Evolutionary conservation across 1,284 basidiomycete genomes (phyloP), one percentile per base, ranked within the genome.

Genomic region (Ceraceosorus guamensis): DNA sequence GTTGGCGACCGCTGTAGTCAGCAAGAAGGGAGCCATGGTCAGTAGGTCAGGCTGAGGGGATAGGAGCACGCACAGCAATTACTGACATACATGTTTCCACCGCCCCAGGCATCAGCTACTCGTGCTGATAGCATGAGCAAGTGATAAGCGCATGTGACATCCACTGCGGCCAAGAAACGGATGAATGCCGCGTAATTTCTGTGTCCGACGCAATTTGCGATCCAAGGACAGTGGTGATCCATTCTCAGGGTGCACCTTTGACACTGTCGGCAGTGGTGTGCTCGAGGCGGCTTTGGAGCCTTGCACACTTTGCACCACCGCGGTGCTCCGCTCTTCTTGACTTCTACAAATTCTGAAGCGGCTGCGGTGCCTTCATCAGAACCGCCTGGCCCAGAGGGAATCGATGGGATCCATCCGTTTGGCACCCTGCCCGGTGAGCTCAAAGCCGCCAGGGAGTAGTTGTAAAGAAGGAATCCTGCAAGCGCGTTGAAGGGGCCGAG

Each of bases 401-500:
- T 41, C 11, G 39, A 66, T 5, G 67, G 68, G 41, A 64, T 30
- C 66, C 66, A 75, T 1, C 60, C 65, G 3, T 30, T 1, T 3
- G 73, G 72, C 1, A 75, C 70, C 39, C 61, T 50, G 31, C 73
- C 72, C 1, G 73, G 67, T 41, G 70, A 60, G 8, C 62, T 63
- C 13, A 43, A 51, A 16, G 71, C 58, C 53, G 65, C 68, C n/a
- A 64, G 59, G 41, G 53, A 69, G 60, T 75, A 75, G 52, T 71
- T 68, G 57, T 55, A 62, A 47, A 64, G 70, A 50, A 74, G 65
- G 32, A 45, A 53, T 13, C 37, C 30, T 2, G 43, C 50, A 3
- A 66, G 14, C 18, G 69, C 37, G 88, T 96, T 93, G 85, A 95
- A 93, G 1, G 91, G 90, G 0, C 84, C 66, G 8, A 96, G 82